These are phyloP conservation scores for Pythium insidiosum DNA, from an alignment of 352 stramenopile species.

Conservation along the genomic window DNA sequence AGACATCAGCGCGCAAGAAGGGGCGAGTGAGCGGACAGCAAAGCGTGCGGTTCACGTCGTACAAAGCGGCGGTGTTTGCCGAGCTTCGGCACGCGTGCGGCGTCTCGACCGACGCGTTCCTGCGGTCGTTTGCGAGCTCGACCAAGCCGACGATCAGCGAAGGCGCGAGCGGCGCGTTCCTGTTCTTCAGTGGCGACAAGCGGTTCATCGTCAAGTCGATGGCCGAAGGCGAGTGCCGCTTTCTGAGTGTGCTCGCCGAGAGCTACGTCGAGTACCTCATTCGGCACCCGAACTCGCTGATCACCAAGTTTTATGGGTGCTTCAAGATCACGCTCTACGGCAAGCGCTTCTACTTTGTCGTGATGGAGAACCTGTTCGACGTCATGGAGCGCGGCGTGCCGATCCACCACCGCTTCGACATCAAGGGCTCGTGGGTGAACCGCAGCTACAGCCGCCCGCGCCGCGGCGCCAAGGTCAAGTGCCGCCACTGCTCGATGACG, in stretches of 20 bases:
- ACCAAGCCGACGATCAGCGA: constrained; percentile 87
- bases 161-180: constrained; percentile 86
- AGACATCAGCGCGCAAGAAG: constrained; percentile 9
- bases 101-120: constrained; percentile 59
- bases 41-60: constrained; percentile 69
- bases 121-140: constrained; percentile 68
- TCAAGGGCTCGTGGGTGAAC: constrained; percentile 90
- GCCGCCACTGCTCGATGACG: constrained; percentile 80
- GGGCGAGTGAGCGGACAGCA: constrained; percentile 11
- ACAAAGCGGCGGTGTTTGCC: constrained; percentile 61
- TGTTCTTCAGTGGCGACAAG: constrained; percentile 89
- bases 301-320: constrained; percentile 88
- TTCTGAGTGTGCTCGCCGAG: constrained; percentile 78
- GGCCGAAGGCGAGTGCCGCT: constrained; percentile 68
- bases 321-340: constrained; percentile 88
- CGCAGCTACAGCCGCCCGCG: constrained; percentile 75
- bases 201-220: constrained; percentile 90
- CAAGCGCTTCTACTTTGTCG: constrained; percentile 88
- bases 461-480: constrained; percentile 72
- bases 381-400: constrained; percentile 46
- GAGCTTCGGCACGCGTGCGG: constrained; percentile 63
- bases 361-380: constrained; percentile 91
- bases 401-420: constrained; percentile 86
- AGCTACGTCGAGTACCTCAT: constrained; percentile 84
- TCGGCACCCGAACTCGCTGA: constrained; percentile 53